These are phyloP conservation scores for Penicillium freii DNA, from an alignment of 2,329 filamentous ascomycete species.

Conservation along the genomic window DNA sequence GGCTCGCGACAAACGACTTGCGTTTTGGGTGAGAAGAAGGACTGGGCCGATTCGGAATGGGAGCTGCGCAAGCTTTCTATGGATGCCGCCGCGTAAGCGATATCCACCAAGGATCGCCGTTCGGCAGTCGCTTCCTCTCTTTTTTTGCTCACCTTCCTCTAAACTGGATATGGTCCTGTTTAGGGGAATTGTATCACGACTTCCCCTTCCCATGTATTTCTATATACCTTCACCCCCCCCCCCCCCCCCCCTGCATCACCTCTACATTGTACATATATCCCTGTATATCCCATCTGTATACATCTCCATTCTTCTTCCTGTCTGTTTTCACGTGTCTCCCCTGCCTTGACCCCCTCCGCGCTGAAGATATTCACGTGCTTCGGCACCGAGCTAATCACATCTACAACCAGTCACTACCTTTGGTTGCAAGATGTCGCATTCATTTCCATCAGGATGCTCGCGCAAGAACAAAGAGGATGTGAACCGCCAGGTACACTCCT, in stretches of 20 bases:
- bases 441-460: slow-evolving; percentile 33
- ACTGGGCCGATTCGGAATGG: slow-evolving; percentile 73
- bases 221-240: slow-evolving; percentile 12
- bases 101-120: background rate
- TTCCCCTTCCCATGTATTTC: slow-evolving; percentile 18
- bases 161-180: background rate
- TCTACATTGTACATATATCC: slow-evolving; percentile 27
- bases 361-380: slow-evolving; percentile 43
- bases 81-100: slow-evolving; percentile 26
- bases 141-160: background rate
- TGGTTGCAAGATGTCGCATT: slow-evolving; percentile 53
- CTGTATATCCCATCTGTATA: slow-evolving; percentile 21
- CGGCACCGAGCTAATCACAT: slow-evolving; percentile 52
- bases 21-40: slow-evolving; percentile 79
- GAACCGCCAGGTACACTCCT: slow-evolving; percentile 34
- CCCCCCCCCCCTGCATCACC: slow-evolving; percentile 1
- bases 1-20: slow-evolving; percentile 60
- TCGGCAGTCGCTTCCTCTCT: background rate
- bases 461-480: slow-evolving; percentile 49
- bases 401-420: slow-evolving; percentile 45
- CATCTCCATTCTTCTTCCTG: slow-evolving; percentile 17
- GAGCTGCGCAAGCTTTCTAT: slow-evolving; percentile 71
- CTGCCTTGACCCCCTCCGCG: slow-evolving; percentile 13
- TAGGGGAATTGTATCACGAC: slow-evolving; percentile 6
- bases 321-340: background rate